These are phyloP conservation scores for Cercis canadensis DNA, from an alignment of 306 rosid species.

Conservation along the genomic window DNA sequence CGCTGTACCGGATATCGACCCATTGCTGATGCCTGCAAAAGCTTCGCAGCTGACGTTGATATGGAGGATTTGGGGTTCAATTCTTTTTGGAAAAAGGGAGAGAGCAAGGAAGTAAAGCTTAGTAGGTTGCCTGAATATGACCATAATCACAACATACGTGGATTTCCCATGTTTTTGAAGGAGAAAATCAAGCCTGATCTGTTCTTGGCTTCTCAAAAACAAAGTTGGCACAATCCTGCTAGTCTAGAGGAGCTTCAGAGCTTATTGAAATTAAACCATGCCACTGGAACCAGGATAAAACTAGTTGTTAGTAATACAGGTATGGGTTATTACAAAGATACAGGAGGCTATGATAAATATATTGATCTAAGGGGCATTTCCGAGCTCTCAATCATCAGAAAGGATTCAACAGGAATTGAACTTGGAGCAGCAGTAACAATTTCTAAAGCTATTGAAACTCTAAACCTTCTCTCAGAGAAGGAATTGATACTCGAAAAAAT, in stretches of 20 bases:
- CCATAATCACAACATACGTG: constrained; percentile 27
- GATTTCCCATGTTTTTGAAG: constrained; percentile 73
- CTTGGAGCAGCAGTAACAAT: constrained; percentile 79
- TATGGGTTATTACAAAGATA: constrained; percentile 78
- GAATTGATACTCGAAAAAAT: constrained; percentile 54
- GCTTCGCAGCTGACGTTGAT: constrained; percentile 85
- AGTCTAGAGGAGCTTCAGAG: constrained; percentile 58
- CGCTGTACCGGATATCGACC: constrained; percentile 95
- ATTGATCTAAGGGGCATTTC: constrained; percentile 63
- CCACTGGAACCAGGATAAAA: constrained; percentile 42
- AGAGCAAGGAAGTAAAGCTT: constrained; percentile 49
- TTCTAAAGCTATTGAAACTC: constrained; percentile 64
- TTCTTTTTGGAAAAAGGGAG: constrained; percentile 77
- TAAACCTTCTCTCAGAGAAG: constrained; percentile 49
- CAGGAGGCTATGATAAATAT: constrained; percentile 52
- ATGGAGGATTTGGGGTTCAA: constrained; percentile 92
- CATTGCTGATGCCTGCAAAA: constrained; percentile 93
- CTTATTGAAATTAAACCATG: constrained; percentile 42
- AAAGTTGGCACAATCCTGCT: constrained; percentile 64
- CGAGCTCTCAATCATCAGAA: constrained; percentile 58
- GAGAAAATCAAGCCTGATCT: constrained; percentile 46
- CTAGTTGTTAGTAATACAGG: constrained; percentile 83
- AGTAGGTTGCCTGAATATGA: constrained; percentile 59
- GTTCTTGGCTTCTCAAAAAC: constrained; percentile 49
- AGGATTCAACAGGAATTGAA: constrained; percentile 65